phyloP scores from a whole-genome alignment of 345 rosid genomes.

The Eutrema heterophyllum region DNA sequence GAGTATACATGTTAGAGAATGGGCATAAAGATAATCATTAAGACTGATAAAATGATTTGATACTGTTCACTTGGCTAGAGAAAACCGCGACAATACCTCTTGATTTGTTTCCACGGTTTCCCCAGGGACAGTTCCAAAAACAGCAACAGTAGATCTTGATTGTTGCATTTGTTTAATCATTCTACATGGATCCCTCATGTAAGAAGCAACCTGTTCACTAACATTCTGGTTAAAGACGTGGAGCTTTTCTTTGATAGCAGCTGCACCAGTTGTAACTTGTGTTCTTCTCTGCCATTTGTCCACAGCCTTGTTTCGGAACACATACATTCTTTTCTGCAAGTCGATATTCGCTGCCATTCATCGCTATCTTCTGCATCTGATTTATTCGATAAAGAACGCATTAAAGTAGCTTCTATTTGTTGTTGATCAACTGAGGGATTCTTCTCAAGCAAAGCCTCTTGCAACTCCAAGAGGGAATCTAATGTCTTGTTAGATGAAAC shows the following conservation, averaged over 20 bases:
- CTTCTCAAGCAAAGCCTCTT: constrained; percentile 44
- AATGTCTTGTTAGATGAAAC: too few relatives aligned
- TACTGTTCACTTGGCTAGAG: constrained; percentile 27
- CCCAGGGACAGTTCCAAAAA: constrained; percentile 57
- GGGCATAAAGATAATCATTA: neutral
- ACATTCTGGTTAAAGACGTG: constrained; percentile 68
- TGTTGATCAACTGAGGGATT: constrained; percentile 62
- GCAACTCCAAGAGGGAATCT: too few relatives aligned
- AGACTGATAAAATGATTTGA: neutral
- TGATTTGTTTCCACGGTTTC: constrained; percentile 20
- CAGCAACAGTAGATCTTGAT: constrained; percentile 53
- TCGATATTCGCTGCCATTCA: constrained; percentile 32
- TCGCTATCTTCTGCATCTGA: neutral
- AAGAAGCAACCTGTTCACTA: constrained; percentile 82
- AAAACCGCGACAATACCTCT: constrained; percentile 41
- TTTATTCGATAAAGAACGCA: constrained; percentile 29
- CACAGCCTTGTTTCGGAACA: constrained; percentile 75
- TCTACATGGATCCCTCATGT: constrained; percentile 92
- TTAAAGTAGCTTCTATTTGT: constrained; percentile 8
- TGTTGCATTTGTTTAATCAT: constrained; percentile 96
- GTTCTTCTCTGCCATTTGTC: constrained; percentile 94
- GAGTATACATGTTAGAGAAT: neutral
- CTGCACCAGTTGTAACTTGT: constrained; percentile 80
- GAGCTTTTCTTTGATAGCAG: constrained; percentile 75
- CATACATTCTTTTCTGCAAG: constrained; percentile 61